Evolutionary conservation across 805 yeast genomes (phyloP).

Genomic region (Metschnikowia continentalis): DNA sequence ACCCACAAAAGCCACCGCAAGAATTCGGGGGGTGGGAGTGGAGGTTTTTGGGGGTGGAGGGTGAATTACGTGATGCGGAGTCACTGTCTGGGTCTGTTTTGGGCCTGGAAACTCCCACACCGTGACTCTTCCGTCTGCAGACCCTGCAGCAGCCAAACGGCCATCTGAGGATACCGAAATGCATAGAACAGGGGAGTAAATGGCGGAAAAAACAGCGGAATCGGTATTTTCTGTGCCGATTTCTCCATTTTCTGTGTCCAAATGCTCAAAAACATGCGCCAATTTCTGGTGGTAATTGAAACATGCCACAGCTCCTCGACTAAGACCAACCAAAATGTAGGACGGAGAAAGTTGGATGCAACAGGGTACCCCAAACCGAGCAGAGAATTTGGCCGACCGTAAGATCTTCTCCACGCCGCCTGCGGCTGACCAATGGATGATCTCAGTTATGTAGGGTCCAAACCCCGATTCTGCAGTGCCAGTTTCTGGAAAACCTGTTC

Average conservation of each 20-base stretch:
- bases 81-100: background rate
- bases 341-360: conserved; percentile 25
- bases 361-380: conserved; percentile 22
- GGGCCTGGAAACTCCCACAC: conserved; percentile 55
- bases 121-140: conserved; percentile 56
- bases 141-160: conserved; percentile 65
- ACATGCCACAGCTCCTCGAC: conserved; percentile 57
- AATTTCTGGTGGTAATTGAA: conserved; percentile 68
- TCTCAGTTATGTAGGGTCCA: conserved; percentile 1
- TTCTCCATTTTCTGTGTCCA: background rate
- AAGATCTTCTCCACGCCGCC: conserved; percentile 17
- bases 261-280: conserved; percentile 32
- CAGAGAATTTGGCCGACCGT: conserved; percentile 21
- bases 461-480: too few species aligned
- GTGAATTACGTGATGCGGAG: conserved; percentile 13
- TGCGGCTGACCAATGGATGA: conserved; percentile 27
- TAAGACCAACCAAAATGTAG: conserved; percentile 64
- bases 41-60: background rate
- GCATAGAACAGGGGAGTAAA: conserved; percentile 11
- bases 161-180: conserved; percentile 67
- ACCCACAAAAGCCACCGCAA: conserved; percentile 25
- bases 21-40: too few species aligned
- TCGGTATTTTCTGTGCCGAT: background rate
- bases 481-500: too few species aligned
- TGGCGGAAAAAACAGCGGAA: too few species aligned